Percentiles rank a stretch among this genome's conserved stretches.
Evolutionary conservation across 257 asterid genomes (phyloP).

Genomic region (Anisodus acutangulus): DNA sequence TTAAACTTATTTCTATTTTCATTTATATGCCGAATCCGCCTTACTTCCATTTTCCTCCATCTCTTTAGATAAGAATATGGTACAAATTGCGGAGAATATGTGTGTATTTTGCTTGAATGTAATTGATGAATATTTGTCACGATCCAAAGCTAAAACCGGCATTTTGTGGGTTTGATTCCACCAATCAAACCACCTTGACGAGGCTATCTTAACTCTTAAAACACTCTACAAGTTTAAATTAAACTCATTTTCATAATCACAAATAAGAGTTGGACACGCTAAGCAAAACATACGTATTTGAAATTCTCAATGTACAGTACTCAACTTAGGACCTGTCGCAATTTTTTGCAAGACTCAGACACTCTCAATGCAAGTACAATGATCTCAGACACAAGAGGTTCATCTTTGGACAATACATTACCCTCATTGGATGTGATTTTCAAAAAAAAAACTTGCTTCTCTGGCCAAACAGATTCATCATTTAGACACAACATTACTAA

Average conservation of each 20-base stretch:
- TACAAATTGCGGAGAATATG: too few species aligned
- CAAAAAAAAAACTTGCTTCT: too few species aligned
- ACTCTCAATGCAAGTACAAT: background rate
- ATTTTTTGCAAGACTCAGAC: background rate
- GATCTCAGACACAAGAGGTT: background rate
- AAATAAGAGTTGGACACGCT: background rate
- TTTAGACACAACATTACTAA: too few species aligned
- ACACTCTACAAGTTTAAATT: background rate
- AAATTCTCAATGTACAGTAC: too few species aligned
- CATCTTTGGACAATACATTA: background rate
- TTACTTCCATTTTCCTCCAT: too few species aligned
- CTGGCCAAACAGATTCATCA: too few species aligned
- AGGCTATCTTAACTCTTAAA: background rate
- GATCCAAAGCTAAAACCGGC: background rate
- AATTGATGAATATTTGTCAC: background rate
- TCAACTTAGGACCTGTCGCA: too few species aligned
- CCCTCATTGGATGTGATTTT: too few species aligned
- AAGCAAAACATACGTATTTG: too few species aligned
- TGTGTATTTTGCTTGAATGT: background rate
- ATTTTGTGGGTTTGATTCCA: background rate
- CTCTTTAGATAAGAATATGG: too few species aligned
- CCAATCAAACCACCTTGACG: background rate
- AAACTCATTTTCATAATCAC: background rate
- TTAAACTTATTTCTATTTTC: too few species aligned
- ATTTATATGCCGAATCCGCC: too few species aligned